Evolutionary conservation across 1,284 basidiomycete genomes (phyloP), one percentile per base, ranked within the genome.

Genomic region (Irpex lacteus): DNA sequence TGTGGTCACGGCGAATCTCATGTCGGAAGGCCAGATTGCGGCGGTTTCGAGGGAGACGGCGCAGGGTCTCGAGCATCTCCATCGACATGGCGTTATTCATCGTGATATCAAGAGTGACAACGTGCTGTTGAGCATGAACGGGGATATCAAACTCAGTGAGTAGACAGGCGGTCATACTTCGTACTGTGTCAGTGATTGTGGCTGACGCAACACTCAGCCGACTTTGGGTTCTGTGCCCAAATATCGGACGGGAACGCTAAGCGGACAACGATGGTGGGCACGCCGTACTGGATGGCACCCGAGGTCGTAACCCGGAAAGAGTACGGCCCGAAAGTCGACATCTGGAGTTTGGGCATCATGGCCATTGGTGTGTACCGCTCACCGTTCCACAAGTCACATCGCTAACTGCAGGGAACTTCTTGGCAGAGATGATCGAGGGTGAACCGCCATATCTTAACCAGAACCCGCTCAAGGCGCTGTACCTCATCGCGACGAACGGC

Each of bases 261-360:
- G 81, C 90, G 97, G 38, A 98, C 96, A 37, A 99, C 98, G n/a
- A 98, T 99, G 97, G 97, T 98, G 56, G 98, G 98, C 2, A 98
- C 98, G 5, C 98, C 98, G 1, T 99, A 98, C 76, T 99, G 97
- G 97, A 99, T 99, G 97, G 97, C 98, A 1, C 97, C 97, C 0
- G 97, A 99, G 75, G 96, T 99, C 37, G 97, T 99, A 65, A 98
- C 95, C 19, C 88, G 96, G 63, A 98, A 98, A 77, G 98, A 98
- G 80, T 99, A 99, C 74, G 98, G 97, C 0, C 94, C 97, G 3
- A 98, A 98, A 77, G 98, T 99, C 36, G 98, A 99, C 75, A 95
- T 99, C 65, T 99, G 98, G 98, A 92, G 89, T 76, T 79, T 99
- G 72, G 98, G 97, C 21, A 99, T 99, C 81, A 97, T 99, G 95